Evolutionary conservation across 2,329 filamentous ascomycete species (phyloP).

Genomic region (Verticillium nubilum): DNA sequence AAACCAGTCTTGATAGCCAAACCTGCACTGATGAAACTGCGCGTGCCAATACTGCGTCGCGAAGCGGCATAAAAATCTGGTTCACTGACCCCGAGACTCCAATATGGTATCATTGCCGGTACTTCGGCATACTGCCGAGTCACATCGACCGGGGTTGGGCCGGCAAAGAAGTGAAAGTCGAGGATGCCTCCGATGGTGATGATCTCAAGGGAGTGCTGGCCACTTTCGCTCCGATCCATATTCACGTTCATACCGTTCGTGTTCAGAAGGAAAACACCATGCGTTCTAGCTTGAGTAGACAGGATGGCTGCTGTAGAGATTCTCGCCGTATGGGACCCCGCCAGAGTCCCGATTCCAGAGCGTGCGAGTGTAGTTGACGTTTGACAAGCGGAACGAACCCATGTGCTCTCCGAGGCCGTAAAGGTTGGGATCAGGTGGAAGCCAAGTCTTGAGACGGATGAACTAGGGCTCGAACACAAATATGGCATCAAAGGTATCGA

Average conservation of each 20-base stretch:
- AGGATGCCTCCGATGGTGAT: conserved; percentile 72
- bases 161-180: conserved; percentile 64
- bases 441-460: conserved; percentile 62
- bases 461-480: conserved; percentile 78
- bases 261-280: conserved; percentile 67
- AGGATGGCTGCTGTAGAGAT: conserved; percentile 69
- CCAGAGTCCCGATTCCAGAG: conserved; percentile 67
- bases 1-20: conserved; percentile 59
- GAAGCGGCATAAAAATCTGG: neutral
- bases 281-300: conserved; percentile 57
- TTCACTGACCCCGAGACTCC: conserved; percentile 44
- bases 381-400: conserved; percentile 64
- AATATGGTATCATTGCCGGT: conserved; percentile 60
- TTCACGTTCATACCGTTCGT: conserved; percentile 75
- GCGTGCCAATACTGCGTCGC: neutral
- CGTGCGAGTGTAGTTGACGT: conserved; percentile 63
- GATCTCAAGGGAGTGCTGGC: conserved; percentile 70
- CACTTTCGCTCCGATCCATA: conserved; percentile 55
- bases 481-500: conserved; percentile 61
- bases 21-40: conserved; percentile 52
- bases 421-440: conserved; percentile 63
- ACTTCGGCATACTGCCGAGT: conserved; percentile 54
- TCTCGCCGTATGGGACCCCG: conserved; percentile 51
- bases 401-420: conserved; percentile 78
- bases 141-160: conserved; percentile 52